These are phyloP conservation scores for Xylaria castorea DNA, from an alignment of 495 filamentous ascomycete genomes.

Conservation along the genomic window DNA sequence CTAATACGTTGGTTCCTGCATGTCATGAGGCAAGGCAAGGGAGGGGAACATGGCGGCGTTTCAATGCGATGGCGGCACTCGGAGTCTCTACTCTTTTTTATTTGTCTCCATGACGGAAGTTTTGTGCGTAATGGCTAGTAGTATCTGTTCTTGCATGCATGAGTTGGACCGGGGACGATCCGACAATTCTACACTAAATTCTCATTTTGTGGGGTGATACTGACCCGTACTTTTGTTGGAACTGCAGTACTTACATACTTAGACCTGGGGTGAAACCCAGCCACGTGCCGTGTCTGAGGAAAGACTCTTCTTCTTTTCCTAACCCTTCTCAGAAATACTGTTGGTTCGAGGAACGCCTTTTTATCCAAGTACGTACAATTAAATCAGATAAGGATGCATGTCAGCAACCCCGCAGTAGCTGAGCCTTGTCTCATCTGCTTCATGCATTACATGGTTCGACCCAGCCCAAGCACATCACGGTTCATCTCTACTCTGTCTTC, in stretches of 20 bases:
- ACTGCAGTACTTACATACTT: background rate
- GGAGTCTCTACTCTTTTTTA: slow-evolving; percentile 20
- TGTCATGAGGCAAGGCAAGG: slow-evolving; percentile 1
- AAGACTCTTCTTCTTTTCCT: background rate
- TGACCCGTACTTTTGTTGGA: background rate
- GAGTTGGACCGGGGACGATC: background rate
- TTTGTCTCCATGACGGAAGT: background rate
- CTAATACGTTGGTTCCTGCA: background rate
- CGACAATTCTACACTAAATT: background rate
- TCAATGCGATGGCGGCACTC: background rate
- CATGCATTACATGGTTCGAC: background rate
- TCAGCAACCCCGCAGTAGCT: slow-evolving; percentile 22
- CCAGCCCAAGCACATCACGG: background rate
- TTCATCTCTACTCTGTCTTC: background rate
- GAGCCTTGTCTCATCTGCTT: background rate
- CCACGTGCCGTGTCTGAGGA: background rate
- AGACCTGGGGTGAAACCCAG: background rate
- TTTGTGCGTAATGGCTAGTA: background rate
- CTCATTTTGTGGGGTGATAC: background rate
- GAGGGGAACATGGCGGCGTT: slow-evolving; percentile 6
- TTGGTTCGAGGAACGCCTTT: background rate
- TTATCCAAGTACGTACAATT: background rate
- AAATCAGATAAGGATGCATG: background rate
- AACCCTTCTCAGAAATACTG: background rate
- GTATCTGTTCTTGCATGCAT: slow-evolving; percentile 5